Conservation (phyloP, 2,329 filamentous ascomycete genomes). For the Sporothrix pallida region DNA sequence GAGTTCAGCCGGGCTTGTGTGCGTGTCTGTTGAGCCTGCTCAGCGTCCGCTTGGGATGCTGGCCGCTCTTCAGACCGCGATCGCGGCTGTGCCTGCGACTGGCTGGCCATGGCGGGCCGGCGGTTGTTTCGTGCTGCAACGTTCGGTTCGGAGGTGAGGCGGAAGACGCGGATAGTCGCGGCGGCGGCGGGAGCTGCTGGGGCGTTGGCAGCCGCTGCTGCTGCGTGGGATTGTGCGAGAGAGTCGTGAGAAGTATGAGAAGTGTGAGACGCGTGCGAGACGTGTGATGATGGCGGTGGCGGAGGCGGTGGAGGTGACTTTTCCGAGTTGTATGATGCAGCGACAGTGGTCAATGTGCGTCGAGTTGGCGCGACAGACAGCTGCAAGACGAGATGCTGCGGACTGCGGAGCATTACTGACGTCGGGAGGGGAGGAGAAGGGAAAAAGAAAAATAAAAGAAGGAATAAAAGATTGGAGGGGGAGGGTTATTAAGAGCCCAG, state of each 20-base stretch:
- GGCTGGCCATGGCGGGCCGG: slow-evolving; percentile 27
- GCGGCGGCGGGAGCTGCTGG: slow-evolving; percentile 11
- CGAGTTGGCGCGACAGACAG: slow-evolving; percentile 39
- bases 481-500: slow-evolving; percentile 22
- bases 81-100: slow-evolving; percentile 17
- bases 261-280: neutral
- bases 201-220: neutral
- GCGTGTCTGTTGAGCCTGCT: slow-evolving; percentile 32
- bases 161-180: slow-evolving; percentile 34
- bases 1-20: slow-evolving; percentile 54
- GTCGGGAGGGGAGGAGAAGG: neutral
- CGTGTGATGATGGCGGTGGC: neutral
- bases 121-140: slow-evolving; percentile 26
- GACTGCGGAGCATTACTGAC: slow-evolving; percentile 38
- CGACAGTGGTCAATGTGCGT: slow-evolving; percentile 37
- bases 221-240: neutral
- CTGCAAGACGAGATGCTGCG: slow-evolving; percentile 37
- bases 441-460: neutral
- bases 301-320: slow-evolving; percentile 30
- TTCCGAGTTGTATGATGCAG: slow-evolving; percentile 34
- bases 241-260: neutral
- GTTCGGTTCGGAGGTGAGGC: slow-evolving; percentile 34
- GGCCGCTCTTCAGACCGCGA: slow-evolving; percentile 34
- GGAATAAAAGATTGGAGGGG: neutral
- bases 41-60: slow-evolving; percentile 25